These are phyloP conservation scores for Leonotis leonurus DNA, from an alignment of 257 asterid genomes.

Conservation along the genomic window DNA sequence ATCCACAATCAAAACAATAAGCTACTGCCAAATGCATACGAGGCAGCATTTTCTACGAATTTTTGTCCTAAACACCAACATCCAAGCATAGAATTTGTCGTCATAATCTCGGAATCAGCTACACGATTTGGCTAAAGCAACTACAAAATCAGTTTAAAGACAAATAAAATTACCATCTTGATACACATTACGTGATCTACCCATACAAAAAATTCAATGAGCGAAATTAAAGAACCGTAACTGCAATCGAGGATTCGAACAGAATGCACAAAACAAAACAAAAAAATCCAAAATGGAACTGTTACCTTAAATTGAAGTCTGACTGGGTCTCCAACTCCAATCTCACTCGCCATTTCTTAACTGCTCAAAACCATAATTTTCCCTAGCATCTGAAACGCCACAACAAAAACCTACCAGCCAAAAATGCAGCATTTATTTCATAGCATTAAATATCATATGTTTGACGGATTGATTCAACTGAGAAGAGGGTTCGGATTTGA, in stretches of 20 bases:
- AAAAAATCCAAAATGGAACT: conserved; percentile 4
- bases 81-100: neutral
- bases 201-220: neutral
- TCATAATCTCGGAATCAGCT: neutral
- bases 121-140: neutral
- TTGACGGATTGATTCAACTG: conserved; percentile 3
- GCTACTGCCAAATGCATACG: neutral
- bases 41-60: neutral
- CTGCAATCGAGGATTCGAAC: neutral
- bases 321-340: conserved; percentile 42
- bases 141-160: neutral
- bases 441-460: neutral
- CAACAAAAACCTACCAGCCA: conserved; percentile 22
- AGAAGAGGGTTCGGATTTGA: conserved; percentile 11
- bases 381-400: conserved; percentile 24
- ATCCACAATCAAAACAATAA: neutral
- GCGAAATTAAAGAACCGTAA: neutral
- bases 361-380: conserved; percentile 24
- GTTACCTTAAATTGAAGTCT: conserved; percentile 61
- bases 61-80: neutral
- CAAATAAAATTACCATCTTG: neutral
- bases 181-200: neutral
- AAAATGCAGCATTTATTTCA: neutral
- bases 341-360: conserved; percentile 64
- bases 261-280: no score